phyloP scores from a whole-genome alignment of 1,284 basidiomycete genomes.

The Singerocomus inundabilis region DNA sequence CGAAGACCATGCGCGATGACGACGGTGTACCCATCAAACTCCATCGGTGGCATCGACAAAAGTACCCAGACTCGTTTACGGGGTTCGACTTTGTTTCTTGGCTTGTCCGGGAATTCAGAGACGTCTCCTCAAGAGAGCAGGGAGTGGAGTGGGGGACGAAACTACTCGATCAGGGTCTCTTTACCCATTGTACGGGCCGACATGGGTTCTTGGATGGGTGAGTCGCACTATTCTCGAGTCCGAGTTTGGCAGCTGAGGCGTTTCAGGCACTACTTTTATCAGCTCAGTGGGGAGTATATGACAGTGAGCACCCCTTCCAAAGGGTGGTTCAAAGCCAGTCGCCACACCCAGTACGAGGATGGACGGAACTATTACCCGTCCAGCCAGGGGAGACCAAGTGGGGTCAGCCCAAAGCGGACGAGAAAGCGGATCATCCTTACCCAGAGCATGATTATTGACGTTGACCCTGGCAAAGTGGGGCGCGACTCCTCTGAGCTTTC shows the following conservation, averaged over 20 bases:
- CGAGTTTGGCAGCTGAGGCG: constrained; percentile 4
- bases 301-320: constrained; percentile 61
- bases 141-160: constrained; percentile 77
- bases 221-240: constrained; percentile 24
- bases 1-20: constrained; percentile 78
- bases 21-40: constrained; percentile 75
- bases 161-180: constrained; percentile 74
- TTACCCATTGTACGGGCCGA: constrained; percentile 75
- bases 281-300: constrained; percentile 73
- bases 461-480: constrained; percentile 75
- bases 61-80: constrained; percentile 78
- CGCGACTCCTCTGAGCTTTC: background rate
- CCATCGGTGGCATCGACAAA: constrained; percentile 69
- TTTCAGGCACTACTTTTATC: constrained; percentile 81
- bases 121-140: constrained; percentile 76
- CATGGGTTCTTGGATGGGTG: constrained; percentile 87
- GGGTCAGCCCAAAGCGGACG: constrained; percentile 42
- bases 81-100: constrained; percentile 86
- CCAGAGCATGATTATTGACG: constrained; percentile 84
- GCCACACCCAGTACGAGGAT: constrained; percentile 41
- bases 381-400: constrained; percentile 35
- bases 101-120: constrained; percentile 83
- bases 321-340: constrained; percentile 58
- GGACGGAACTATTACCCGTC: constrained; percentile 43
- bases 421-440: constrained; percentile 78